Conservation (phyloP, 768 basidiomycete genomes). For the Trametes sanguinea region DNA sequence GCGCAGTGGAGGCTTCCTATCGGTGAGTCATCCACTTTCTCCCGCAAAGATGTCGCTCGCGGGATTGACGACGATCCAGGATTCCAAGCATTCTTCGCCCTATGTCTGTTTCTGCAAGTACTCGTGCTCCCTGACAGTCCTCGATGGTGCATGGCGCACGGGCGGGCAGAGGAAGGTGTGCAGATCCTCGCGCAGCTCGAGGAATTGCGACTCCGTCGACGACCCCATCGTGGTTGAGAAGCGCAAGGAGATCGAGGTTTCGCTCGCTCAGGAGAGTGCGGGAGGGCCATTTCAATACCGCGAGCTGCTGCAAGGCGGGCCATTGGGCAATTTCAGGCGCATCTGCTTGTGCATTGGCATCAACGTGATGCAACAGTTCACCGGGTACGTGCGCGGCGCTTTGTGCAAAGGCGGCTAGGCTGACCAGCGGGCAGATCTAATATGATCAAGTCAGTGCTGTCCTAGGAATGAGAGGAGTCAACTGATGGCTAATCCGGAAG, state of each 20-base stretch:
- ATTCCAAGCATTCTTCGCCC: conserved; percentile 43
- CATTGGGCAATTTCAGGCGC: conserved; percentile 41
- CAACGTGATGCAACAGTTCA: conserved; percentile 47
- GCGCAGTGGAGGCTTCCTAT: conserved; percentile 30
- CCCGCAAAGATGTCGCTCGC: no score
- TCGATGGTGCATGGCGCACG: conserved; percentile 44
- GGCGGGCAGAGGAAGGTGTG: conserved; percentile 36
- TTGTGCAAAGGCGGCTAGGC: background rate
- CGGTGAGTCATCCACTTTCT: conserved; percentile 1
- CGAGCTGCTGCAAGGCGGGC: conserved; percentile 40
- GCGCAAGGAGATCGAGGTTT: conserved; percentile 40
- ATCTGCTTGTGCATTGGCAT: conserved; percentile 42
- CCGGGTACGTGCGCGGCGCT: conserved; percentile 33
- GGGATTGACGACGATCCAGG: conserved; percentile 25
- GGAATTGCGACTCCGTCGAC: conserved; percentile 32
- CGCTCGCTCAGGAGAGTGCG: conserved; percentile 40
- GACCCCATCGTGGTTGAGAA: conserved; percentile 39
- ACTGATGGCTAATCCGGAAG: background rate
- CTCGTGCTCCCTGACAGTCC: conserved; percentile 42
- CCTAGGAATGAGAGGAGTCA: no score
- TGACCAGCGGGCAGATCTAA: conserved; percentile 32
- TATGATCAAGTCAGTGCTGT: conserved; percentile 39
- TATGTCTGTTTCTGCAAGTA: conserved; percentile 39
- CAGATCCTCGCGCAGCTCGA: conserved; percentile 40
- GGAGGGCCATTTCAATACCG: conserved; percentile 39